Evolutionary conservation across 345 rosid genomes (phyloP).

Genomic region (Brassica incana): DNA sequence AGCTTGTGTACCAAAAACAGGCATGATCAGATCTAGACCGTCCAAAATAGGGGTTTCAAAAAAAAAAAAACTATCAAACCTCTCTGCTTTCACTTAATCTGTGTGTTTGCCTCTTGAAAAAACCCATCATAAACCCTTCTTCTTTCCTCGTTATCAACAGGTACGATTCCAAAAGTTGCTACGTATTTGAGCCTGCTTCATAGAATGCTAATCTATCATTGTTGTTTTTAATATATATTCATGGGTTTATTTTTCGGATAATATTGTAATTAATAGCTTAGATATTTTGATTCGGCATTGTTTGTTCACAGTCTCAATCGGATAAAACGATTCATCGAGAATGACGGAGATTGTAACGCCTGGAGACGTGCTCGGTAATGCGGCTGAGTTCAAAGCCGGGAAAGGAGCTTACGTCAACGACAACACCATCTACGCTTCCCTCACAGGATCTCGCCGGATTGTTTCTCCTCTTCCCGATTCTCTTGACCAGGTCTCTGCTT

Average conservation of each 20-base stretch:
- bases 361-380: constrained; percentile 72
- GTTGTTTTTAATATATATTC: too few relatives aligned
- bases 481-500: constrained; percentile 60
- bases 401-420: constrained; percentile 71
- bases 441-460: constrained; percentile 62
- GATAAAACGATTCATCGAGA: background rate
- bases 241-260: too few relatives aligned
- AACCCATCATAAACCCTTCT: background rate
- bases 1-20: background rate
- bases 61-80: background rate
- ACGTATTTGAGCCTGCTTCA: too few relatives aligned
- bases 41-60: constrained; percentile 1
- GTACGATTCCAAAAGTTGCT: background rate
- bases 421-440: constrained; percentile 73
- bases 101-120: background rate
- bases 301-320: too few relatives aligned
- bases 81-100: background rate
- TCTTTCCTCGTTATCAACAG: background rate
- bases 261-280: too few relatives aligned
- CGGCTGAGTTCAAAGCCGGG: constrained; percentile 64
- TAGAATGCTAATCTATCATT: too few relatives aligned
- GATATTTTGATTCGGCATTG: too few relatives aligned
- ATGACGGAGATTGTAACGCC: constrained; percentile 68
- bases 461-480: constrained; percentile 54
- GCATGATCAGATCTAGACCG: background rate